A percentile compares a stretch with the other conserved stretches of the same genome.
Evolutionary conservation across 2,329 filamentous ascomycete species (phyloP).

Genomic region (Pseudocercospora fijiensis): DNA sequence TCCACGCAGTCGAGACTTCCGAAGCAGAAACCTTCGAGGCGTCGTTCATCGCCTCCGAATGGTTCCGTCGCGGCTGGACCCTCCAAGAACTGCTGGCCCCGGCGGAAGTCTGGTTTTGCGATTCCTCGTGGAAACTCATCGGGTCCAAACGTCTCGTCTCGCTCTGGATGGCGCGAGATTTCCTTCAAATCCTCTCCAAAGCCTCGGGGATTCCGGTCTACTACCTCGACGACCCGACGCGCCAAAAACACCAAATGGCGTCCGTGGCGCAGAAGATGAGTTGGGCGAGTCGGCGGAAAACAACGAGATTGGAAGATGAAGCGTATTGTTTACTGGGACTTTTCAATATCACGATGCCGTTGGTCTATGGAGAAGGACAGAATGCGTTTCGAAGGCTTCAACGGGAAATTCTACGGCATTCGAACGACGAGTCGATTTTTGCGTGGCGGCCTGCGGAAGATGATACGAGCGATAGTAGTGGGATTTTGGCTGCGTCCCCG

Average conservation of each 20-base stretch:
- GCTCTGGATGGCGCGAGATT: slow-evolving; percentile 3
- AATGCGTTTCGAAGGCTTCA: slow-evolving; percentile 11
- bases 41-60: slow-evolving; percentile 1
- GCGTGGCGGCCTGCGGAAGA: slow-evolving; percentile 5
- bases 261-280: slow-evolving; percentile 14
- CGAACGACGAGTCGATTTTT: slow-evolving; percentile 8
- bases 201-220: not conserved
- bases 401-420: slow-evolving; percentile 13
- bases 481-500: not conserved
- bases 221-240: not conserved
- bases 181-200: not conserved
- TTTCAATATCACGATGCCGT: slow-evolving; percentile 45
- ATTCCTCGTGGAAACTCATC: not conserved
- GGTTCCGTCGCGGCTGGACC: slow-evolving; percentile 18
- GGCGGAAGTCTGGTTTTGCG: slow-evolving; percentile 15
- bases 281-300: slow-evolving; percentile 15
- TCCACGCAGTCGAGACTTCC: no score
- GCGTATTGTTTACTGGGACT: slow-evolving; percentile 49
- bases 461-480: not conserved
- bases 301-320: slow-evolving; percentile 40
- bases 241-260: not conserved
- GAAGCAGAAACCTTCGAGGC: not conserved
- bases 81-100: slow-evolving; percentile 22
- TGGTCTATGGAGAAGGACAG: slow-evolving; percentile 14
- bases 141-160: slow-evolving; percentile 7